These are phyloP conservation scores for Metarhizium guizhouense DNA, from an alignment of 2,329 filamentous ascomycete genomes.

Conservation along the genomic window DNA sequence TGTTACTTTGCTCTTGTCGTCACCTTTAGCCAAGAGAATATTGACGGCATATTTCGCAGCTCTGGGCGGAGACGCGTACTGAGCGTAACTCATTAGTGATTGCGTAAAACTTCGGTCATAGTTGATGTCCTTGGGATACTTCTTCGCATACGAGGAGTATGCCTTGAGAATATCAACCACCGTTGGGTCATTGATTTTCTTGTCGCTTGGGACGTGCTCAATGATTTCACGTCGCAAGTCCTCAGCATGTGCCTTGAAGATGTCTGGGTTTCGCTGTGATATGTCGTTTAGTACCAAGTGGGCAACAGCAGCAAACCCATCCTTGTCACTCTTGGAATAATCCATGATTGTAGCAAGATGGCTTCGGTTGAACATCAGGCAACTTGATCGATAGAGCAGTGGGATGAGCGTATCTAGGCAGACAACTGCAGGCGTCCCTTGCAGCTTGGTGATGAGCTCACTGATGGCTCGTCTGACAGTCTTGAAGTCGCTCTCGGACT, in stretches of 20 bases:
- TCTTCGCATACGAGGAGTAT: conserved; percentile 82
- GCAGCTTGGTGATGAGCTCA: conserved; percentile 76
- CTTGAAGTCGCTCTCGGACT: conserved; percentile 81
- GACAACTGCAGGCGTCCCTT: conserved; percentile 52
- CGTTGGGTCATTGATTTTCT: conserved; percentile 56
- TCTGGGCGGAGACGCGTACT: conserved; percentile 70
- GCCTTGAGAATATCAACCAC: conserved; percentile 91
- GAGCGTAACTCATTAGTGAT: conserved; percentile 72
- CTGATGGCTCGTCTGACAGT: conserved; percentile 85
- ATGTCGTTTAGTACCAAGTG: conserved; percentile 90
- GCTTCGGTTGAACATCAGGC: conserved; percentile 87
- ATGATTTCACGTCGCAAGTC: conserved; percentile 83
- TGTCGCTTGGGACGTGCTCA: conserved; percentile 65
- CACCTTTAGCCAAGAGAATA: conserved; percentile 68
- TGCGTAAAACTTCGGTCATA: conserved; percentile 73
- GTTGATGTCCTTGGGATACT: conserved; percentile 75
- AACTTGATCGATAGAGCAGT: conserved; percentile 73
- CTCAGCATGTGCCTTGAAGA: conserved; percentile 87
- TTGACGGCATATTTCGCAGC: conserved; percentile 91
- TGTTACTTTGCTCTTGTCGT: conserved; percentile 70
- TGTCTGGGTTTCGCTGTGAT: conserved; percentile 76
- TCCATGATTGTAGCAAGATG: conserved; percentile 87
- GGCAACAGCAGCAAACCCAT: conserved; percentile 66
- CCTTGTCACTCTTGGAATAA: conserved; percentile 74
- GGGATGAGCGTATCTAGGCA: conserved; percentile 74